Conservation (phyloP, 805 yeast genomes). For the Kockiozyma suomiensis region DNA sequence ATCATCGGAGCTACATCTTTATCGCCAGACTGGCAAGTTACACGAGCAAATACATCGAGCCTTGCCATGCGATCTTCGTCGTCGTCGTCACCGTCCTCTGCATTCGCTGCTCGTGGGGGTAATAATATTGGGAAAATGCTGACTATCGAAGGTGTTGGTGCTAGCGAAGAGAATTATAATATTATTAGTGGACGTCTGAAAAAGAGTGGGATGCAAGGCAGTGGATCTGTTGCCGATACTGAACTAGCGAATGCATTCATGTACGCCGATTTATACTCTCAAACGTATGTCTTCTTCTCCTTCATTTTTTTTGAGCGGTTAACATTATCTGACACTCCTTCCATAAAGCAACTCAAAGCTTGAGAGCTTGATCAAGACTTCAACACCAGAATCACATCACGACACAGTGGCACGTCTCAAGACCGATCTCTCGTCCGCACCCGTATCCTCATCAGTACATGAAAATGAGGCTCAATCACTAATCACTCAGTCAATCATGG, state of each 20-base stretch:
- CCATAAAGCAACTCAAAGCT: conserved; percentile 7
- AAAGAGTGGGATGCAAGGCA: conserved; percentile 2
- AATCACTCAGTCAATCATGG: neutral
- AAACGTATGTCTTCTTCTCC: conserved; percentile 13
- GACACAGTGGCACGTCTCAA: conserved; percentile 4
- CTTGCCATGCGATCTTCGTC: conserved; percentile 23
- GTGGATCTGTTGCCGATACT: conserved; percentile 8
- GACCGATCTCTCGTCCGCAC: neutral
- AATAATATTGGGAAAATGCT: conserved; percentile 27
- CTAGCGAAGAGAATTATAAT: conserved; percentile 12
- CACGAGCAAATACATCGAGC: conserved; percentile 34
- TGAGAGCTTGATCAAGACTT: neutral
- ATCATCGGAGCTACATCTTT: conserved; percentile 42
- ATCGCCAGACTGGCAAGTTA: conserved; percentile 46
- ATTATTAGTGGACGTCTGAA: neutral
- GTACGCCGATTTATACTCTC: conserved; percentile 18
- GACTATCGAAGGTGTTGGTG: conserved; percentile 33
- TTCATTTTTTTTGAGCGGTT: neutral
- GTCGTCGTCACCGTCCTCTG: neutral
- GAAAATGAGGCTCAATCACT: too few species aligned
- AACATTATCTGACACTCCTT: neutral
- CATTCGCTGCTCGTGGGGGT: neutral
- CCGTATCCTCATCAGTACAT: too few species aligned
- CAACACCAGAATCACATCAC: conserved; percentile 12
- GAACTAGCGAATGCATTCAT: conserved; percentile 14